These are phyloP conservation scores for Scytalidium sp. DNA, from an alignment of 2,329 filamentous ascomycete genomes.

Conservation along the genomic window DNA sequence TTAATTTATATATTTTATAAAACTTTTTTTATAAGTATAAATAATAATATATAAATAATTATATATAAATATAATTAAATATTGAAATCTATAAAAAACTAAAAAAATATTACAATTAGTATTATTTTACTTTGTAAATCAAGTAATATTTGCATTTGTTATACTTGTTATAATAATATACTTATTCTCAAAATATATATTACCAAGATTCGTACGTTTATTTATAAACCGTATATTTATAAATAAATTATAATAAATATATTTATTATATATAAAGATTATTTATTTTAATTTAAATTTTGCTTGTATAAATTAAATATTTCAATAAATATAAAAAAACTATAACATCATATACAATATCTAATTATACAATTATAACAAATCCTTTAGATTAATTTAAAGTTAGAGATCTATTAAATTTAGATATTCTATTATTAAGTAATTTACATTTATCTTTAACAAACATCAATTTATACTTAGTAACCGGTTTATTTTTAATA, in stretches of 20 bases:
- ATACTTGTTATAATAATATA: slow-evolving; percentile 22
- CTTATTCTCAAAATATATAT: slow-evolving; percentile 24
- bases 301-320: slow-evolving; percentile 10
- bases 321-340: slow-evolving; percentile 14
- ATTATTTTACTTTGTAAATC: slow-evolving; percentile 24
- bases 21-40: slow-evolving; percentile 10
- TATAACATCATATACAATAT: slow-evolving; percentile 10
- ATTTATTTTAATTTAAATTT: slow-evolving; percentile 14
- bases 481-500: slow-evolving; percentile 28
- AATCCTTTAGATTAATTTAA: slow-evolving; percentile 35
- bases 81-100: slow-evolving; percentile 10
- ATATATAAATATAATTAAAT: not conserved
- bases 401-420: slow-evolving; percentile 34
- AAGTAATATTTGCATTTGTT: slow-evolving; percentile 23
- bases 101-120: slow-evolving; percentile 24
- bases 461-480: slow-evolving; percentile 36
- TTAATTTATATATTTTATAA: slow-evolving; percentile 18
- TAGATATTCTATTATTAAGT: slow-evolving; percentile 33
- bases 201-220: slow-evolving; percentile 22
- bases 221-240: slow-evolving; percentile 21
- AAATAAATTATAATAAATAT: slow-evolving; percentile 21
- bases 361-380: slow-evolving; percentile 9
- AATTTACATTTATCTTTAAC: slow-evolving; percentile 36
- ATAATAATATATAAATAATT: slow-evolving; percentile 1
- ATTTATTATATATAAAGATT: slow-evolving; percentile 18